phyloP scores from a whole-genome alignment of 192 early-diverging fungal genomes.

The Cetraspora pellucida region DNA sequence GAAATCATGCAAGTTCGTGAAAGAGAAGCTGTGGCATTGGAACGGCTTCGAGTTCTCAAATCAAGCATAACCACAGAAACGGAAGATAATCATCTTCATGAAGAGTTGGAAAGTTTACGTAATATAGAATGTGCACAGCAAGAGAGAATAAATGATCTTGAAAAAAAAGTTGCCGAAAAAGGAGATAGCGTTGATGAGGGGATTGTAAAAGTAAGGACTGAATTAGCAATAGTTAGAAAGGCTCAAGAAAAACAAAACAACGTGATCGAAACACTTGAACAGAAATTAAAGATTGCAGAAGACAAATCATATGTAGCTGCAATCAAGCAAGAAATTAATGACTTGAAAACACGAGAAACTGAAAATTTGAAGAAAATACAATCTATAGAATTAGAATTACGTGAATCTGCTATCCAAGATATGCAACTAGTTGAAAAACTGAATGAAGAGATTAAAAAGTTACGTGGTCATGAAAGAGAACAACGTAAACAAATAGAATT shows the following conservation, averaged over 20 bases:
- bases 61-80: background rate
- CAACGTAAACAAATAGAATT: background rate
- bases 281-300: background rate
- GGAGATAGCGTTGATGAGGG: background rate
- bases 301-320: background rate
- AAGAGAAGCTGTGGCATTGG: background rate
- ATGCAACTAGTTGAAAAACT: background rate
- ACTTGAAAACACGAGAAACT: background rate
- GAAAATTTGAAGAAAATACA: background rate
- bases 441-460: background rate
- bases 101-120: background rate
- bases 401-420: background rate
- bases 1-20: background rate
- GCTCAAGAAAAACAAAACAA: background rate
- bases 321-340: background rate
- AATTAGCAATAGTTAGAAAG: background rate
- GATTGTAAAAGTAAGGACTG: background rate
- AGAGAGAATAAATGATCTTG: conserved; percentile 8
- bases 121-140: background rate
- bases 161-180: background rate
- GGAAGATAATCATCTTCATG: background rate
- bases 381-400: background rate
- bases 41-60: background rate
- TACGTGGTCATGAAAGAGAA: background rate
- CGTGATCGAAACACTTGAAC: background rate